A percentile compares a stretch with the other conserved stretches of the same genome.
phyloP scores from a whole-genome alignment of 2,329 filamentous ascomycete genomes.

The Fusarium sp. region DNA sequence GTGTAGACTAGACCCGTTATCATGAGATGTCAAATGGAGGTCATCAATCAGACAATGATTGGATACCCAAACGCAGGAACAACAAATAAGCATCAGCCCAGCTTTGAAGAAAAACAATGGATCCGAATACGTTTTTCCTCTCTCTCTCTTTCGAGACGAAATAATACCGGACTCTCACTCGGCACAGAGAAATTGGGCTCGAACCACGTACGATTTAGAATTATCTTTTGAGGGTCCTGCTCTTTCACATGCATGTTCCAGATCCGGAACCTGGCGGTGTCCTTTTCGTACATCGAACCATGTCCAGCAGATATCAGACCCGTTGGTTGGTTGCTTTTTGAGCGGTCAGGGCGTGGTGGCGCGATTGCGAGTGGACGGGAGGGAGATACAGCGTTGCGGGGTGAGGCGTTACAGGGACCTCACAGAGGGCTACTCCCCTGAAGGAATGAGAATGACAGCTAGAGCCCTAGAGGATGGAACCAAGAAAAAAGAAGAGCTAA shows the following conservation, averaged over 20 bases:
- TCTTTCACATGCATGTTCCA: constrained; percentile 41
- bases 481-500: background rate
- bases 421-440: constrained; percentile 22
- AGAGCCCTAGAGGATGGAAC: constrained; percentile 8
- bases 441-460: constrained; percentile 11
- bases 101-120: background rate
- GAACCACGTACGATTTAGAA: constrained; percentile 34
- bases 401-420: constrained; percentile 32
- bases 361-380: constrained; percentile 20
- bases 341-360: constrained; percentile 42
- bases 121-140: constrained; percentile 20
- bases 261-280: constrained; percentile 40
- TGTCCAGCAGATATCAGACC: constrained; percentile 8
- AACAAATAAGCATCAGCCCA: constrained; percentile 14
- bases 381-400: constrained; percentile 29
- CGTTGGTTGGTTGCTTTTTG: constrained; percentile 30
- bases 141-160: constrained; percentile 28
- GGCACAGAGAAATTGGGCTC: constrained; percentile 20
- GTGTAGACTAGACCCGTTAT: constrained; percentile 25
- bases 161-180: constrained; percentile 27
- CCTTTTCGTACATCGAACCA: constrained; percentile 38
- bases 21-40: constrained; percentile 21
- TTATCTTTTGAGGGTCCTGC: constrained; percentile 1
- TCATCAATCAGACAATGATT: constrained; percentile 33
- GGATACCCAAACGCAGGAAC: constrained; percentile 21